Conservation (phyloP, 2,329 filamentous ascomycete genomes). For the Aphanocladium album region DNA sequence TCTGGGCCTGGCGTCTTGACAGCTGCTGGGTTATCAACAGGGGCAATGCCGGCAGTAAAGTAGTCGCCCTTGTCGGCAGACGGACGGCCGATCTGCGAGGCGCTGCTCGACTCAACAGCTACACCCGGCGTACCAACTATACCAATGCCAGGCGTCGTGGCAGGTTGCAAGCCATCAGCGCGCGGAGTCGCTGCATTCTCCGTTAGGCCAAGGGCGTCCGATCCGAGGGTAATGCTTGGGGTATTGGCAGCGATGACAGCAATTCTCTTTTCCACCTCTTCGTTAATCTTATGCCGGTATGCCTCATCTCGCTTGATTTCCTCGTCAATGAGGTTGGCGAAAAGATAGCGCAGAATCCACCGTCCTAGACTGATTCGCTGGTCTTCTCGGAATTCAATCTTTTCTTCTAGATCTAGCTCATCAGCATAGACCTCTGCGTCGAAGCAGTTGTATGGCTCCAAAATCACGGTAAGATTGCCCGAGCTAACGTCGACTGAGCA, state of each 20-base stretch:
- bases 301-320: conserved; percentile 77
- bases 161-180: conserved; percentile 58
- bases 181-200: conserved; percentile 51
- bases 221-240: conserved; percentile 52
- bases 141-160: conserved; percentile 68
- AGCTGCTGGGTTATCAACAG: conserved; percentile 37
- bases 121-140: conserved; percentile 70
- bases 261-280: conserved; percentile 54
- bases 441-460: conserved; percentile 95
- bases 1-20: conserved; percentile 32
- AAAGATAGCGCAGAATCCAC: conserved; percentile 91
- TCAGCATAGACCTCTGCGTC: conserved; percentile 97
- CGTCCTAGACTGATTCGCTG: conserved; percentile 96
- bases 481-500: conserved; percentile 93
- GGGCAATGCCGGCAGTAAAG: conserved; percentile 60
- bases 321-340: conserved; percentile 82
- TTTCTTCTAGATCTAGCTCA: conserved; percentile 68
- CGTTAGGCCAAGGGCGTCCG: conserved; percentile 15
- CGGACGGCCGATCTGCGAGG: conserved; percentile 52
- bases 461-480: conserved; percentile 80
- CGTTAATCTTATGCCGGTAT: conserved; percentile 65
- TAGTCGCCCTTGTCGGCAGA: conserved; percentile 69
- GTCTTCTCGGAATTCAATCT: conserved; percentile 82
- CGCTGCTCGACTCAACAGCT: conserved; percentile 36
- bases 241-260: conserved; percentile 51